Percentiles rank a stretch among this genome's conserved stretches.
These are phyloP conservation scores for Cyathus striatus DNA, from an alignment of 768 basidiomycete genomes.

Conservation along the genomic window DNA sequence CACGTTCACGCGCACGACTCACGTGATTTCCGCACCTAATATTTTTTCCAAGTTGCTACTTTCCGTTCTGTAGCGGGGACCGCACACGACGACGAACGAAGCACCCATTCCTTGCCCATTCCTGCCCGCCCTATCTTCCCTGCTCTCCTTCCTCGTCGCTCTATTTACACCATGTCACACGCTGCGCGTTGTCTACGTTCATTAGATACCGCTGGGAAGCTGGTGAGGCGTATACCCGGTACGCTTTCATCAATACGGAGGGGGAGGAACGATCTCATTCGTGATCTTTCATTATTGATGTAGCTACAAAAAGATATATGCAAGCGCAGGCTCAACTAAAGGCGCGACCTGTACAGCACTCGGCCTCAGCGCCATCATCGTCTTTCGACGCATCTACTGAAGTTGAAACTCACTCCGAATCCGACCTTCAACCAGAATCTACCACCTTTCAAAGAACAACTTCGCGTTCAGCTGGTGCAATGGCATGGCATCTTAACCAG, in stretches of 20 bases:
- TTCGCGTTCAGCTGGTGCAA: neutral
- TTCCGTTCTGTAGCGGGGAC: no score
- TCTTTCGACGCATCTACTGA: no score
- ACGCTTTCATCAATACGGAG: neutral
- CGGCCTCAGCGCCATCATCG: no score
- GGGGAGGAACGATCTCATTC: neutral
- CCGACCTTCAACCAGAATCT: neutral
- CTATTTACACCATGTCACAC: neutral
- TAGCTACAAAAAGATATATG: neutral
- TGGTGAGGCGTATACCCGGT: no score
- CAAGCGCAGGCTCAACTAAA: neutral
- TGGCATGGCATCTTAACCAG: conserved; percentile 50
- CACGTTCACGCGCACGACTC: no score
- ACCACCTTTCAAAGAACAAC: neutral
- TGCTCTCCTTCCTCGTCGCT: no score
- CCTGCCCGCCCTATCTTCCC: no score
- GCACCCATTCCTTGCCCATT: no score
- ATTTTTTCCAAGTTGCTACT: no score
- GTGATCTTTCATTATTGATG: neutral
- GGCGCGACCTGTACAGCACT: neutral
- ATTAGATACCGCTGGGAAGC: neutral
- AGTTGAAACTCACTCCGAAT: no score
- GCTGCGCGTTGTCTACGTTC: conserved; percentile 1
- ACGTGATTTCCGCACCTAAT: no score
- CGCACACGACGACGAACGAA: no score